Evolutionary conservation across 352 stramenopile genomes (phyloP), one percentile per base, ranked within the genome.

Genomic region (Pythium phragmitis): DNA sequence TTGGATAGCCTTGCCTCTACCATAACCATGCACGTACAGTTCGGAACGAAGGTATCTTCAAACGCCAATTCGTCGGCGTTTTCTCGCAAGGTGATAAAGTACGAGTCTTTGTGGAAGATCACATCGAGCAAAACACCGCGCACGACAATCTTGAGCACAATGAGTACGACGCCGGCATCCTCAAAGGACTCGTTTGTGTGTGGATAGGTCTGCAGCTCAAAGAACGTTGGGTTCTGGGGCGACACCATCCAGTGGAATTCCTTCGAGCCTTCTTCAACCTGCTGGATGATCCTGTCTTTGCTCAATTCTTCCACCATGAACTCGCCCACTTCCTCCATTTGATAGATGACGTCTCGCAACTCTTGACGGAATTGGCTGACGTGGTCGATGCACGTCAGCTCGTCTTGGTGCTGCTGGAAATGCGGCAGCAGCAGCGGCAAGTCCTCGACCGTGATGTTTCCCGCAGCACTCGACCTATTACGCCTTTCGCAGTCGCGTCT

Each of bases 131-230:
- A 53, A 48, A 90, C 81, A 0, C 68, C 81, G 4, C 81, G 73
- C n/a, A 90, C 68, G 21, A 88, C 79, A 5, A 87, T 69, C 46
- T 90, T 90, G 75, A 90, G 87, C 13, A 90, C 79, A 13, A 87
- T 51, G 17, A 90, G 65, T 21, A 78, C 63, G 30, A 88, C 72
- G 0, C 79, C 77, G 1, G 79, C 72, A 0, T 65, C 39, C 0
- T 49, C 63, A 0, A 88, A 67, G 0, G 61, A 60, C 12, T 77
- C 72, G 47, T 85, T 88, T 1, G 81, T 80, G 36, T 67, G 54
- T 1, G 64, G 66, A 33, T 82, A 69, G 0, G 81, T 88, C 59
- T 90, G 75, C 39, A 90, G 54, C 63, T 90, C 81, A 33, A 88
- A 90, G 51, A 88, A 90, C 8, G 76, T 84, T 9, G 79, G 72